A percentile compares a stretch with the other conserved stretches of the same genome.
phyloP scores from a whole-genome alignment of 164 flowering plant species.

The Chimonanthus praecox region DNA sequence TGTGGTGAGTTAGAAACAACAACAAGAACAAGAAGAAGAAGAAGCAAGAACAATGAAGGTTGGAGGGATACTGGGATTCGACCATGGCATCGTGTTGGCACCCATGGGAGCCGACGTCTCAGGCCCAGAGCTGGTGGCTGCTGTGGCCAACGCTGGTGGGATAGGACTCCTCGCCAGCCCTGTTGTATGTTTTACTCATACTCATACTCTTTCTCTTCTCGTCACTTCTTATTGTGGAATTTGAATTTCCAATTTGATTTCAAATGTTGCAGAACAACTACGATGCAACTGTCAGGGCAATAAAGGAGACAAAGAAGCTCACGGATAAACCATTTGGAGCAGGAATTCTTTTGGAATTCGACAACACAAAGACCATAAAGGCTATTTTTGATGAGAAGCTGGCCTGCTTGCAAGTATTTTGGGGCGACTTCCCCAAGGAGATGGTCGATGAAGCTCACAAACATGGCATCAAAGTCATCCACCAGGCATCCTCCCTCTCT shows the following conservation, averaged over 20 bases:
- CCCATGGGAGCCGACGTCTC: constrained; percentile 29
- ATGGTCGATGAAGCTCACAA: constrained; percentile 37
- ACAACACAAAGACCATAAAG: constrained; percentile 14
- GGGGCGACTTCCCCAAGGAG: constrained; percentile 30
- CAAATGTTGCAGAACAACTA: constrained; percentile 15
- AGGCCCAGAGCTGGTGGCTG: constrained; percentile 25
- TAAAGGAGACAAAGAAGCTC: constrained; percentile 23
- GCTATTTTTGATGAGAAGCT: constrained; percentile 30
- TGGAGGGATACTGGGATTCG: constrained; percentile 28
- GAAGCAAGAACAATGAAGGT: neutral
- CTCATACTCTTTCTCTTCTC: neutral
- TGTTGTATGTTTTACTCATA: constrained; percentile 10
- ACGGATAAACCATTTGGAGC: constrained; percentile 21
- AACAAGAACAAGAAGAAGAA: neutral
- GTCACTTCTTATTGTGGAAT: neutral
- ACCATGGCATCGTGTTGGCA: constrained; percentile 23
- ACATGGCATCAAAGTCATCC: constrained; percentile 26
- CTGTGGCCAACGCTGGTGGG: constrained; percentile 28
- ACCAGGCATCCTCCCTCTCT: constrained; percentile 12
- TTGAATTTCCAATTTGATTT: neutral
- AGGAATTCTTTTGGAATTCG: constrained; percentile 21
- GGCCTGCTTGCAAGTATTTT: constrained; percentile 23
- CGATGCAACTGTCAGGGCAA: constrained; percentile 22
- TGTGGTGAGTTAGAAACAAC: too few relatives aligned
- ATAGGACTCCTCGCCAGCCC: constrained; percentile 27